Evolutionary conservation across 371 early-diverging fungal genomes (phyloP), one percentile per base, ranked within the genome.

Genomic region (Smittium culicis): DNA sequence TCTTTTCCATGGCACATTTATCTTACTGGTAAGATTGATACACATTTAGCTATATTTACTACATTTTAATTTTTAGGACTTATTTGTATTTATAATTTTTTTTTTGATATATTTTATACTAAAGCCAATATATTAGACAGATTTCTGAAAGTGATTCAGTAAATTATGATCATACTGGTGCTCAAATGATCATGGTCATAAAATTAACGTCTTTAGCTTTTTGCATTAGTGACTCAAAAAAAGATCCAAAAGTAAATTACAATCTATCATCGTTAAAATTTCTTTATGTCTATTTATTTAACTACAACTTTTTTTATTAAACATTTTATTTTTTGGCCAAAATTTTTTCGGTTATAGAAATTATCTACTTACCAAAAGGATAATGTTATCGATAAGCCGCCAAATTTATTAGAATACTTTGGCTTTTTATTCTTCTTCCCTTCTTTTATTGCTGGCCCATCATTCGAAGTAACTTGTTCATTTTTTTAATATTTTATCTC

Each of bases 391-490:
- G 67, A 54, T 0, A 60, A 68, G 3, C 77, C 84, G 68, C 97
- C 97, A 0, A 71, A 80, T 2, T 67, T 92, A 32, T 72, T 89
- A 34, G 90, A 90, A 77, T 93, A 79, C 70, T 79, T 89, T 67
- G 94, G 94, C 31, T 97, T 88, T 81, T 74, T 88, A 56, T 89
- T 88, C 71, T 97, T 89, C 77, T 95, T 92, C 76, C 84, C 86
- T 55, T 86, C 88, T 0, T 86, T 93, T 70, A 72, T 90, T 17
- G 87, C 87, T 0, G 97, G 96, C 1, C 96, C 97, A 0, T 81
- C 91, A 1, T 87, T 92, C 68, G 91, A 90, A 70, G 66, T 66
- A 66, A 66, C 2, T 54, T 59, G 45, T 14, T 20, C 20, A 14
- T 45, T 20, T n/a, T n/a, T n/a, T n/a, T n/a, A n/a, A n/a, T n/a